A percentile compares a stretch with the other conserved stretches of the same genome.
Conservation (phyloP, 345 rosid genomes). For the Aegle marmelos region DNA sequence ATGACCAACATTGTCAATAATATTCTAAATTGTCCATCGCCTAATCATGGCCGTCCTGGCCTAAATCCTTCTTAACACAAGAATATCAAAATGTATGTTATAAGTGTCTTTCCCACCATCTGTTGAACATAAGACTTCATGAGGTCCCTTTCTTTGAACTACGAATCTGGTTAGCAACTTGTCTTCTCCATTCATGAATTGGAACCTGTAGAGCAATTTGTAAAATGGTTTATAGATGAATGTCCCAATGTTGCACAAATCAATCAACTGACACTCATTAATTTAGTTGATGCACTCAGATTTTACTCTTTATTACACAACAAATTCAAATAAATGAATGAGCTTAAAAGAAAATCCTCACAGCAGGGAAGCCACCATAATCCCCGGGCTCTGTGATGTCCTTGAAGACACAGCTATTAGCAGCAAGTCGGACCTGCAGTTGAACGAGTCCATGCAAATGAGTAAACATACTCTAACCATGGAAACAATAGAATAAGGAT, state of each 20-base stretch:
- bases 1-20: background rate
- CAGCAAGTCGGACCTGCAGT: constrained; percentile 71
- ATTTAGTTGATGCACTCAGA: background rate
- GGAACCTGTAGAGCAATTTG: constrained; percentile 52
- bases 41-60: background rate
- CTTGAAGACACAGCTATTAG: constrained; percentile 71
- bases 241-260: background rate
- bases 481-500: background rate
- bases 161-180: constrained; percentile 29
- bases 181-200: constrained; percentile 66
- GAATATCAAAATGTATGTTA: background rate
- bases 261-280: background rate
- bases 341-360: constrained; percentile 31
- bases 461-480: background rate
- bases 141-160: constrained; percentile 24
- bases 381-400: constrained; percentile 78
- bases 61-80: background rate
- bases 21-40: background rate
- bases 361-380: constrained; percentile 90
- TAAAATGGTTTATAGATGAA: background rate
- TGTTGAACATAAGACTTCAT: background rate
- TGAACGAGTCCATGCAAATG: background rate
- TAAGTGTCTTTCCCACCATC: background rate
- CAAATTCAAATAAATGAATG: background rate
- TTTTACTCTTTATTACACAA: background rate